Evolutionary conservation across 176 grass and related monocot species (phyloP), one percentile per base, ranked within the genome.

Genomic region (Hyparrhenia diplandra): DNA sequence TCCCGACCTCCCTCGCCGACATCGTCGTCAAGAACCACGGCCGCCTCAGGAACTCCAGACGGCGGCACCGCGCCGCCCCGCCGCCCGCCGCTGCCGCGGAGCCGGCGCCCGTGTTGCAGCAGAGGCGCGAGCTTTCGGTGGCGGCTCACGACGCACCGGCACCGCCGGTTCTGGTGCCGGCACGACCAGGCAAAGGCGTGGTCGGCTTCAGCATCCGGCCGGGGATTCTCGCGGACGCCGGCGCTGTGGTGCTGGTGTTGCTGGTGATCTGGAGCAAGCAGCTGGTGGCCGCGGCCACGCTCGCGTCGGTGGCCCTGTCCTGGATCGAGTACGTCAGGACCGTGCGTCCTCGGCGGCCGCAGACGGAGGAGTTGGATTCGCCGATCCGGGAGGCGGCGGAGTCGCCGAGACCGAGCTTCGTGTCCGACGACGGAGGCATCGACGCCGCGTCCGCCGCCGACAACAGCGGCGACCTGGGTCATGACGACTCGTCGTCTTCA

Each of bases 1-100:
- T 97, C 72, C 94, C 94, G 2, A 97, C 94, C 68, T 94, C 91
- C 67, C 82, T 97, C 43, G 95, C 92, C 20, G 92, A 94, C 57
- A 74, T 94, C 83, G 71, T 92, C 79, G 88, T 98, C 66, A 92
- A 85, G 87, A 98, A 98, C 83, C 90, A 90, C 42, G 87, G 40
- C 82, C 92, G 92, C 58, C 78, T 94, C 69, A 85, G 74, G 55
- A 90, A 89, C 47, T 71, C 82, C 71, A 75, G 60, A 13, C 78
- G 75, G 47, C 78, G 47, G 21, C 79, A 63, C 70, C 74, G 74
- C 24, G 24, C 21, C 5, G 18, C 39, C 1, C 17, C 58, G 10
- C 25, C 10, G 46, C 10, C 35, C 1, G 36, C 32, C 69, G 29
- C 60, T 42, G 30, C 71, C 12, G 12, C 60, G 45, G 14, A 17